A percentile compares a stretch with the other conserved stretches of the same genome.
Conservation (phyloP, 2,329 filamentous ascomycete genomes). For the Metarhizium guizhouense region DNA sequence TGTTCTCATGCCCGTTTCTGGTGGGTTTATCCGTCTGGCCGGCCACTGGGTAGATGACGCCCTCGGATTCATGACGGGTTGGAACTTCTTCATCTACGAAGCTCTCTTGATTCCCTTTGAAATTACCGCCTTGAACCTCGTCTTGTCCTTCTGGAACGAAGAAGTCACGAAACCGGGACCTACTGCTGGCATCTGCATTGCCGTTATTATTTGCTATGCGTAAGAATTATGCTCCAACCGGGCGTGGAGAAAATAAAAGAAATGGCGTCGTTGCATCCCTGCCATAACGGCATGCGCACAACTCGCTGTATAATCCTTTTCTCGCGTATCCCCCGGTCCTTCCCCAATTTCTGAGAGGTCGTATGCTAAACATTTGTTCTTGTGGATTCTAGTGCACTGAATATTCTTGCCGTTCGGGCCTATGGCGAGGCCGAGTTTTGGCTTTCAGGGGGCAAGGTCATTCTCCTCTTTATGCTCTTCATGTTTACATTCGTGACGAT, state of each 20-base stretch:
- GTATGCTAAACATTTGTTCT: slow-evolving; percentile 18
- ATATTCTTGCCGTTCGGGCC: slow-evolving; percentile 55
- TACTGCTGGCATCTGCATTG: slow-evolving; percentile 52
- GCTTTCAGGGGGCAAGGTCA: slow-evolving; percentile 52
- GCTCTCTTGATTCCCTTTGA: slow-evolving; percentile 34
- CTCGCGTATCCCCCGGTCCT: background rate
- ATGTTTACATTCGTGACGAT: slow-evolving; percentile 72
- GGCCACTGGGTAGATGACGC: slow-evolving; percentile 60
- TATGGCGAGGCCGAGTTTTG: slow-evolving; percentile 69
- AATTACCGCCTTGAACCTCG: slow-evolving; percentile 31
- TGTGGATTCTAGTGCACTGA: slow-evolving; percentile 37
- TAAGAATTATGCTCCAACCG: slow-evolving; percentile 26
- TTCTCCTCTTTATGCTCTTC: slow-evolving; percentile 59
- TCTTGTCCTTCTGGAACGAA: slow-evolving; percentile 30
- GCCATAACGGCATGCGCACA: background rate
- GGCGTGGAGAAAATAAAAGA: background rate
- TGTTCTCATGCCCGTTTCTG: slow-evolving; percentile 51
- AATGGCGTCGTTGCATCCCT: background rate
- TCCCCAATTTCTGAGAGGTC: slow-evolving; percentile 6
- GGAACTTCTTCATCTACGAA: slow-evolving; percentile 38
- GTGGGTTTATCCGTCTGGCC: slow-evolving; percentile 55
- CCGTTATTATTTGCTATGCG: slow-evolving; percentile 47
- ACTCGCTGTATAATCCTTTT: background rate
- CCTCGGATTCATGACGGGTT: slow-evolving; percentile 43
- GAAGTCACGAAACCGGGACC: slow-evolving; percentile 53